Base-by-base conservation (phyloP, 2,329 filamentous ascomycete genomes). In the Xylaria sp. region DNA sequence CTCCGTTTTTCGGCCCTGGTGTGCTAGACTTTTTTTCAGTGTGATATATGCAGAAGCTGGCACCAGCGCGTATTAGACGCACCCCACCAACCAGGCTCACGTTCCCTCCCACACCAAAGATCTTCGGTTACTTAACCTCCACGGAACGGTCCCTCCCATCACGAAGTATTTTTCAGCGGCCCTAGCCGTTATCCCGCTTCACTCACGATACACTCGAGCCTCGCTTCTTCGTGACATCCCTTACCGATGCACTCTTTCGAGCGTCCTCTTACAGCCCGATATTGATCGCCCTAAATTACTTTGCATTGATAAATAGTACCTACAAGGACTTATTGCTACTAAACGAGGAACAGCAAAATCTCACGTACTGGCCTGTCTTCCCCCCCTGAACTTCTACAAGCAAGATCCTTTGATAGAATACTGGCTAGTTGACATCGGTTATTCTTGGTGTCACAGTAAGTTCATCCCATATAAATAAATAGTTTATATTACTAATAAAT, bases 51-150 rank as follows among this genome's bases (percentile, higher is more conserved):
- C 67, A 69, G 65, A 70, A 63, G 63, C 64, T 54, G 39, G 68
- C 69, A 58, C 64, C 72, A 73, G 71, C 69, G 64, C 65, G 69
- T 71, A 39, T 70, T 74, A 65, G 59, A 69, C 58, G 55, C 67
- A 60, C 61, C 64, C 64, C 64, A 36, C 54, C 64, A 61, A 48
- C 53, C 65, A 56, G 27, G 19, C 55, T 67, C 27, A 56, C 48
- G 50, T 36, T 50, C 39, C 17, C 58, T 65, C 17, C 27, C 53
- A 66, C 54, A 59, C 62, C 39, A 51, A 57, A 59, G 51, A 39
- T 61, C 60, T 68, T 65, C 48, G 48, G 45, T 61, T 55, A 50
- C 55, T 53, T 36, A 34, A 61, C 58, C 54, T 14, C 51, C 50
- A 39, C 61, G 48, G 62, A 45, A 56, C 60, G 39, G 58, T 63